A percentile compares a stretch with the other conserved stretches of the same genome.
Conservation (phyloP, 2,329 filamentous ascomycete genomes). For the Teratosphaeriaceae sp. region DNA sequence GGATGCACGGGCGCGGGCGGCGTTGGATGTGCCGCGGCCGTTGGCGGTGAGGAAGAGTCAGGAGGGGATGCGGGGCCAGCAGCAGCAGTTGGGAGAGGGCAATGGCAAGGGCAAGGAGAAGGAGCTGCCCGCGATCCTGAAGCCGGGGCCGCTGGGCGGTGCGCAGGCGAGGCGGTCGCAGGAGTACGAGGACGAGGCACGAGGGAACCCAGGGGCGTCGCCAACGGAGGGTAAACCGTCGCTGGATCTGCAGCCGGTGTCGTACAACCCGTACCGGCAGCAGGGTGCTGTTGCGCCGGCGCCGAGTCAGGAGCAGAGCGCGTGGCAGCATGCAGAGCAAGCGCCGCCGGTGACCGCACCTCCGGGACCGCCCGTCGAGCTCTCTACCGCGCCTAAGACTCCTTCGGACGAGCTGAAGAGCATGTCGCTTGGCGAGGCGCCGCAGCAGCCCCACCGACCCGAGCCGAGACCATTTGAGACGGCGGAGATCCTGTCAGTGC, state of each 20-base stretch:
- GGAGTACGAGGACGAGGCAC: conserved; percentile 19
- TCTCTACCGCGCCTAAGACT: conserved; percentile 33
- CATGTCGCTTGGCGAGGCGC: conserved; percentile 27
- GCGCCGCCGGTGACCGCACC: conserved; percentile 17
- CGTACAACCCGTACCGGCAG: conserved; percentile 38
- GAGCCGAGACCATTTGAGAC: conserved; percentile 15
- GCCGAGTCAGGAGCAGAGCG: conserved; percentile 30
- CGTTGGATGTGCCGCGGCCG: conserved; percentile 21
- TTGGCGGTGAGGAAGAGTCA: conserved; percentile 21
- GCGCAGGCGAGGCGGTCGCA: conserved; percentile 10
- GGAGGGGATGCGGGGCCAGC: conserved; percentile 14
- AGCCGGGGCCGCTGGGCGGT: conserved; percentile 19
- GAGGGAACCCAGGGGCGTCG: conserved; percentile 21
- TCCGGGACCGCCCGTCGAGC: conserved; percentile 30
- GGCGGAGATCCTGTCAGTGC: conserved; percentile 20
- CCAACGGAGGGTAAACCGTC: neutral
- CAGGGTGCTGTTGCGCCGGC: conserved; percentile 26
- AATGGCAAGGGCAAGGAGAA: conserved; percentile 8
- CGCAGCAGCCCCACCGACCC: conserved; percentile 2
- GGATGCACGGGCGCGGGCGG: neutral
- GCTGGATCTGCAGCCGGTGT: conserved; percentile 16
- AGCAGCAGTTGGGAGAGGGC: conserved; percentile 13
- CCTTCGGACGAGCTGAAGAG: conserved; percentile 35
- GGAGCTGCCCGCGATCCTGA: conserved; percentile 22
- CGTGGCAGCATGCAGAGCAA: conserved; percentile 29